Evolutionary conservation across 164 flowering plant species (phyloP), one percentile per base, ranked within the genome.

Genomic region (Kingdonia uniflora): DNA sequence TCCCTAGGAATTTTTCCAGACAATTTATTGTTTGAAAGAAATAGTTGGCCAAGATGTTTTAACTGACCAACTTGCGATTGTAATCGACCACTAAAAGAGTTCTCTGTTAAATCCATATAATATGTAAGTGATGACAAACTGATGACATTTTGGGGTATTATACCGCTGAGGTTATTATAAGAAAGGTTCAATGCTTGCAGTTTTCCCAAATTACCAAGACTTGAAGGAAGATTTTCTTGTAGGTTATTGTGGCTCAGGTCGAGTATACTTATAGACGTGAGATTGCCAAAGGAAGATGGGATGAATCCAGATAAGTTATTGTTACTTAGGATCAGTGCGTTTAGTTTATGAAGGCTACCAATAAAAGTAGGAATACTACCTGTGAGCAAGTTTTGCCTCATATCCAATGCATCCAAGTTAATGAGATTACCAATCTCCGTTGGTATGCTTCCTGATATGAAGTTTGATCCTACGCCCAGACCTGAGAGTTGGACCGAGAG

Each of bases 21-120:
- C 13, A 53, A 20, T 1, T 33, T 51, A 42, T 51, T 51, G 1
- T 35, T 23, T 7, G 41, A 51, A 17, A 51, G 8, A 24, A 16
- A 22, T 7, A 51, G 37, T 4, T 17, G 2, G 4, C 13, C 16
- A 19, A 51, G 41, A 51, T 37, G 10, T 11, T 14, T 4, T 15
- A 51, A 25, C 14, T 5, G 16, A 7, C 54, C 37, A 1, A 49
- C 38, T 49, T 49, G 2, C 11, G 1, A 24, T 5, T 35, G 52
- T 14, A 49, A 15, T 7, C 24, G 0, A 35, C 55, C 55, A 52
- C n/a, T 17, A 16, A 52, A 29, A 29, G 23, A 52, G 43, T 52
- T 52, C 11, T 37, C 3, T 17, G 46, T 11, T 14, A 54, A 23
- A 14, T 21, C 17, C 0, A 40, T 11, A 14, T 14, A 2, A 1